phyloP scores from a whole-genome alignment of 2,329 filamentous ascomycete genomes.

The Penicillium sp. region DNA sequence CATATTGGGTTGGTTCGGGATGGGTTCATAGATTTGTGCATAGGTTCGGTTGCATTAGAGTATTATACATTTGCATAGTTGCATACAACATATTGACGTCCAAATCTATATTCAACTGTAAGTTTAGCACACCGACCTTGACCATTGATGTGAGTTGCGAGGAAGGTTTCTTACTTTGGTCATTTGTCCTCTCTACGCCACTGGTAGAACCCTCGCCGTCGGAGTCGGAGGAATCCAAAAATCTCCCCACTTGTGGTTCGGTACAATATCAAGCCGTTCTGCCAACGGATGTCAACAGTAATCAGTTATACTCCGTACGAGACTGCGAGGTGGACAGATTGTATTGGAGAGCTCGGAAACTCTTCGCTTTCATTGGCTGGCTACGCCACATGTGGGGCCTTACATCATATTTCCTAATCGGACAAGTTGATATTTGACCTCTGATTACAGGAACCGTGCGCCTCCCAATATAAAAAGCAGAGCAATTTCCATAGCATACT shows the following conservation, averaged over 20 bases:
- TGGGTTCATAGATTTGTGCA: not conserved
- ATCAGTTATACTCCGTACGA: not conserved
- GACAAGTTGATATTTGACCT: not conserved
- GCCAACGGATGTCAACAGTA: not conserved
- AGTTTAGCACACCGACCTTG: not conserved
- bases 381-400: not conserved
- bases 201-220: too few relatives aligned
- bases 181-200: too few relatives aligned
- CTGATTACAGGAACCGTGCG: not conserved
- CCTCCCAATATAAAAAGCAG: not conserved
- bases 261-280: not conserved
- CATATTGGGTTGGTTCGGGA: slow-evolving; percentile 6
- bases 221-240: not conserved
- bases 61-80: not conserved
- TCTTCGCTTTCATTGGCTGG: not conserved
- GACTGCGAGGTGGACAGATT: not conserved
- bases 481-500: too few relatives aligned
- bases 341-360: not conserved
- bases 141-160: not conserved
- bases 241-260: not conserved
- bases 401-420: not conserved
- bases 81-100: not conserved
- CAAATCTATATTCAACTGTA: not conserved
- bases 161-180: not conserved
- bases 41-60: not conserved